Base-by-base conservation (phyloP, 2,329 filamentous ascomycete genomes). In the Aspergillus spinulosporus region DNA sequence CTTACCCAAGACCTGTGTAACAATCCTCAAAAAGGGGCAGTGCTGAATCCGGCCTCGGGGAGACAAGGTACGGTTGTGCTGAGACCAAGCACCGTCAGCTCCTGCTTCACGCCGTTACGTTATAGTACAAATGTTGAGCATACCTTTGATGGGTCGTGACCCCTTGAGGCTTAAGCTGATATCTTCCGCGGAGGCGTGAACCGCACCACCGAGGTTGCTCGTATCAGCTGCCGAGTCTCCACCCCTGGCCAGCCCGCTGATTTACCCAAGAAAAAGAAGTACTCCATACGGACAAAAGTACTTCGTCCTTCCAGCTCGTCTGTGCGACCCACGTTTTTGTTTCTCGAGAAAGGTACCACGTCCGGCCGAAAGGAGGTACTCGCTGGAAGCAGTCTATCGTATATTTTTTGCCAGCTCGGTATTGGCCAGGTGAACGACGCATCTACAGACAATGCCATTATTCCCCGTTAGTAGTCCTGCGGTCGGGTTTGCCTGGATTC, bases 191-290 rank as follows among this genome's bases (percentile, higher is more conserved):
- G 21, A 21, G 21, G 21, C 21, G 21, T 21, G 21, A 21, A 21
- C 21, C 21, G 21, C 47, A 14, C 34, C 43, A 47, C 34, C 40
- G 42, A 40, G 32, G 15, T 47, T 29, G 26, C 31, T 45, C 34
- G 42, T 12, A 31, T 40, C 26, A 40, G 50, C 42, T 40, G 43
- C 50, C 31, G 49, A 45, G 50, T 46, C 50, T 47, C 50, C 50
- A 52, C 50, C 40, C 15, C 34, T 52, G 49, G 26, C 50, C 9
- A 40, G 50, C 26, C 43, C 34, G 31, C 34, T 9, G 32, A 15
- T 42, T 6, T 15, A 21, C 15, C 4, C n/a, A 39, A 46, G 21
- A 40, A 31, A 31, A 31, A 44, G 32, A 52, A 40, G 31, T 4
- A 43, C 36, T 21, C 21, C 21, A 21, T 21, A 21, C 21, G 14